Conservation (phyloP, 1,284 basidiomycete genomes). For the Apiotrichum veenhuisii region DNA sequence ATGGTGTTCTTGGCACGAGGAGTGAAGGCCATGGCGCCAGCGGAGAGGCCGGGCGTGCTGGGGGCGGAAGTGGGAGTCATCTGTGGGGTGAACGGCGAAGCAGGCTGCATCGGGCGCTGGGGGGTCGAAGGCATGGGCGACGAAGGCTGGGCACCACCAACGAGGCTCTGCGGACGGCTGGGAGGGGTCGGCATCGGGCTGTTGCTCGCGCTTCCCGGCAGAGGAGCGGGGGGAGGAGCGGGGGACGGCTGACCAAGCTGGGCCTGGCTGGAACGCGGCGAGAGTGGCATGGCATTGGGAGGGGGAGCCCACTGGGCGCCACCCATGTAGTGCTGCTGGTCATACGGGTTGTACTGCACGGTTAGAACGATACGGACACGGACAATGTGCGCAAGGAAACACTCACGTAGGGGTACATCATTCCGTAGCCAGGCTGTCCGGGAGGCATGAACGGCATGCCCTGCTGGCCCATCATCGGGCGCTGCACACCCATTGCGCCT, state of each 20-base stretch:
- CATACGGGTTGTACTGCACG: conserved; percentile 11
- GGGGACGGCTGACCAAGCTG: conserved; percentile 32
- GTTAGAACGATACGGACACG: conserved; percentile 7
- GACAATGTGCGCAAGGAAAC: conserved; percentile 26
- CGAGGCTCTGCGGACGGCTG: conserved; percentile 34
- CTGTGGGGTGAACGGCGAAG: conserved; percentile 26
- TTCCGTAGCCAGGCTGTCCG: conserved; percentile 30
- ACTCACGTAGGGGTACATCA: conserved; percentile 31
- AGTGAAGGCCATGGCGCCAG: conserved; percentile 39
- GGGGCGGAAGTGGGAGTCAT: neutral
- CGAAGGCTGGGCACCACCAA: conserved; percentile 20
- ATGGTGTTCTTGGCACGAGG: conserved; percentile 35
- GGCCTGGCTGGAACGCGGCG: conserved; percentile 32
- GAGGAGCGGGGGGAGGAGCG: conserved; percentile 24
- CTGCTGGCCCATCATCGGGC: conserved; percentile 20
- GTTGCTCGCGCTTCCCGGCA: conserved; percentile 28
- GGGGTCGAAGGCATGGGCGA: conserved; percentile 37
- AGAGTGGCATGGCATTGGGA: conserved; percentile 27
- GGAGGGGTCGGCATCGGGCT: conserved; percentile 41
- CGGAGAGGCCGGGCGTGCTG: conserved; percentile 26
- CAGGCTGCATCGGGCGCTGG: conserved; percentile 25
- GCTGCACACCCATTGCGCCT: conserved; percentile 10
- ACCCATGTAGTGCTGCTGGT: conserved; percentile 26
- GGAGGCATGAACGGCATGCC: conserved; percentile 30
- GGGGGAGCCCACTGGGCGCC: conserved; percentile 24